phyloP scores from a whole-genome alignment of 2,329 filamentous ascomycete genomes.

The Calycina marina region DNA sequence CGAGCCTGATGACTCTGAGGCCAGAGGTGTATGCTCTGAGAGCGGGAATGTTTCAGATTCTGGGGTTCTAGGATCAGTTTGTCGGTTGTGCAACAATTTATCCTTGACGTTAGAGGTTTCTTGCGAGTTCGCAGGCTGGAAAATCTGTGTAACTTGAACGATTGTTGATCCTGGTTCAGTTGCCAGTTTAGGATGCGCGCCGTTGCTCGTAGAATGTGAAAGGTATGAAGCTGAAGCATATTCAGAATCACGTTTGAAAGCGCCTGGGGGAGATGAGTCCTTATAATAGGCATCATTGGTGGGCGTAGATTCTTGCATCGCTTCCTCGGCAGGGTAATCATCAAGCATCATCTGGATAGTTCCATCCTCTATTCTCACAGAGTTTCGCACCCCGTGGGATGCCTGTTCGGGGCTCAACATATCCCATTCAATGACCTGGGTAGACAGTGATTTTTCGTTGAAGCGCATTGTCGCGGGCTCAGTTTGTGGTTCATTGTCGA shows the following conservation, averaged over 20 bases:
- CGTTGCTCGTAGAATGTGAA: too few relatives aligned
- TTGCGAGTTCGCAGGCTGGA: not conserved
- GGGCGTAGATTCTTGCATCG: constrained; percentile 8
- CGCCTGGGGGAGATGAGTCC: constrained; percentile 9
- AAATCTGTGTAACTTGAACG: too few relatives aligned
- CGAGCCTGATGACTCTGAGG: constrained; percentile 5
- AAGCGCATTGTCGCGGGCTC: constrained; percentile 26
- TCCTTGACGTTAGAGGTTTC: too few relatives aligned
- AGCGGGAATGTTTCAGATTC: not conserved
- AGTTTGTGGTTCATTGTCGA: constrained; percentile 58
- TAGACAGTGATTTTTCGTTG: constrained; percentile 2
- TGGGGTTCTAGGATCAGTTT: not conserved
- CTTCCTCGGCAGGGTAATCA: constrained; percentile 11
- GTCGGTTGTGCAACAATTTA: not conserved
- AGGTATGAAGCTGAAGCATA: too few relatives aligned
- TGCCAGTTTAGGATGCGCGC: too few relatives aligned
- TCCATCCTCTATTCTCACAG: constrained; percentile 9
- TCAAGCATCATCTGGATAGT: constrained; percentile 18
- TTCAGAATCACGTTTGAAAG: constrained; percentile 7
- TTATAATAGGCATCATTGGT: constrained; percentile 5
- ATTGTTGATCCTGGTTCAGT: too few relatives aligned
- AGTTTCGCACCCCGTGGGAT: constrained; percentile 11
- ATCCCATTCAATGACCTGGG: constrained; percentile 8
- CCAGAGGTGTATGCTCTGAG: not conserved
- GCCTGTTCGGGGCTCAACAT: constrained; percentile 15